Conservation (phyloP, 306 rosid species). For the Fragaria iinumae region DNA sequence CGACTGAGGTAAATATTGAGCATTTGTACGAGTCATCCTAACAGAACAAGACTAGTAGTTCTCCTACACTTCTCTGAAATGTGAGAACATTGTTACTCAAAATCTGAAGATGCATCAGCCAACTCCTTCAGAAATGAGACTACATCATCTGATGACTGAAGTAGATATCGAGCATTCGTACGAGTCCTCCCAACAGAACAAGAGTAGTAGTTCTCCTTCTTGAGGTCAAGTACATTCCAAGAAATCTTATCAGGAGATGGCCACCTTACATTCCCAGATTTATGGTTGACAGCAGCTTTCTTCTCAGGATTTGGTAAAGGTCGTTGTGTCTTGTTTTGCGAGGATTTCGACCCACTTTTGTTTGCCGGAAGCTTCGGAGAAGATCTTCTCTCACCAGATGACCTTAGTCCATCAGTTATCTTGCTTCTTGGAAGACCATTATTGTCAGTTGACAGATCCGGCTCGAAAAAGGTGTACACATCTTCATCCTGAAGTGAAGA, state of each 20-base stretch:
- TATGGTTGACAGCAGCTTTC: conserved; percentile 45
- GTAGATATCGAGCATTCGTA: conserved; percentile 69
- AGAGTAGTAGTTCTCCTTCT: conserved; percentile 89
- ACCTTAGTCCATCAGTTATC: conserved; percentile 53
- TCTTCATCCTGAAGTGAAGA: conserved; percentile 78
- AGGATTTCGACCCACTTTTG: conserved; percentile 51
- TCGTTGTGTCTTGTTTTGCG: conserved; percentile 48
- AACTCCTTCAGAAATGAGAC: conserved; percentile 64
- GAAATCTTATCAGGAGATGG: conserved; percentile 67
- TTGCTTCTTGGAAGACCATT: conserved; percentile 49
- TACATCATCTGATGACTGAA: conserved; percentile 70
- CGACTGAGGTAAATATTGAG: conserved; percentile 62
- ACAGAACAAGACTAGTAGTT: conserved; percentile 93
- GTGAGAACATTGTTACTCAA: background rate
- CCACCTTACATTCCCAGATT: conserved; percentile 33
- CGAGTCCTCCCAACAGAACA: conserved; percentile 82
- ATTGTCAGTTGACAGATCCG: conserved; percentile 60
- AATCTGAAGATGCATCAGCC: conserved; percentile 26
- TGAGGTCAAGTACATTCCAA: conserved; percentile 91
- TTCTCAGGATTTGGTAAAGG: conserved; percentile 42
- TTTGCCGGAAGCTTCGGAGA: conserved; percentile 42
- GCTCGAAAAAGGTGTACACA: conserved; percentile 87
- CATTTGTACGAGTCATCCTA: conserved; percentile 64
- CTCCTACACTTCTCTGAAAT: conserved; percentile 28
- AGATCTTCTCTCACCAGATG: conserved; percentile 51